Evolutionary conservation across 371 early-diverging fungal genomes (phyloP), one percentile per base, ranked within the genome.

Genomic region (Mucor plumbeus): DNA sequence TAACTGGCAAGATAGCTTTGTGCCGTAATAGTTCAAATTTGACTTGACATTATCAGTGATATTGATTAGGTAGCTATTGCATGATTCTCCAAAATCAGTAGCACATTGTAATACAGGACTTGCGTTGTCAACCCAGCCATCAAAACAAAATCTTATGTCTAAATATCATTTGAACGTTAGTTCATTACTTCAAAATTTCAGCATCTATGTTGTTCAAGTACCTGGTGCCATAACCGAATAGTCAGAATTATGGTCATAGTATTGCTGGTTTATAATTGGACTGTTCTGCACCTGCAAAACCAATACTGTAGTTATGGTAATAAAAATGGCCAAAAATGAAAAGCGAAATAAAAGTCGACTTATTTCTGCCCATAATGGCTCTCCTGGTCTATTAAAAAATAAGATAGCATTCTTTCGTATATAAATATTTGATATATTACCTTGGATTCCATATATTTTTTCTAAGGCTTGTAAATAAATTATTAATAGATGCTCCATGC

Each of bases 61-160:
- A 35, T 78, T 69, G 36, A 58, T 40, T 9, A 78, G 33, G 31
- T 73, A 70, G 0, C 70, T 60, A 13, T 48, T 61, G 39, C 78
- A 78, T 19, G 75, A 44, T 14, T 66, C 69, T 26, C 75, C 78
- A 71, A 63, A 75, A 44, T 78, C 71, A 0, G 78, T 75, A 0
- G 73, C 56, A 17, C 78, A 76, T 59, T 76, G 73, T 5, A 76
- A 17, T 1, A 38, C 34, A 11, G 54, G 59, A 5, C 47, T 64
- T 14, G 61, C 36, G 3, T 47, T 64, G 19, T 53, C 54, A 5
- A 31, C 11, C 65, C 65, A 79, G 39, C 76, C 76, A 39, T 73
- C 76, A 62, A 79, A 73, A 31, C 79, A 79, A 26, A 79, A 72
- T 5, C 79, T 69, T 21, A 79, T 73, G 65, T 79, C 74, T 73